A percentile compares a stretch with the other conserved stretches of the same genome.
phyloP scores from a whole-genome alignment of 805 yeast genomes.

The Myxozyma vanderwaltii region DNA sequence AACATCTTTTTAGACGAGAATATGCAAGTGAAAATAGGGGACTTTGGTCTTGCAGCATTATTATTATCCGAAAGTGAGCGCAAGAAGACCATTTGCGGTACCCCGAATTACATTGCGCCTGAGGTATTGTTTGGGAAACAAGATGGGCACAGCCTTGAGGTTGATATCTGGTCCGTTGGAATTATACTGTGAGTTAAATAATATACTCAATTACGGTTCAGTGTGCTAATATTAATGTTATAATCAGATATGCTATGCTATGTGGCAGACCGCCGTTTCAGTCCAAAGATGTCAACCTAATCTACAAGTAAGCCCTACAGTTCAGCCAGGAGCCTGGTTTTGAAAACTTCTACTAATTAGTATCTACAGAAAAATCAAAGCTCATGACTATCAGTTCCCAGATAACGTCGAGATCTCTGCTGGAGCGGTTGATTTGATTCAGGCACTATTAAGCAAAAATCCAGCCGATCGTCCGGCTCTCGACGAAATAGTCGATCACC shows the following conservation, averaged over 20 bases:
- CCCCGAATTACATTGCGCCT: constrained; percentile 98
- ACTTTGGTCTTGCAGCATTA: constrained; percentile 97
- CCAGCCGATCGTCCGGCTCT: constrained; percentile 79
- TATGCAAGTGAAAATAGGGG: constrained; percentile 95
- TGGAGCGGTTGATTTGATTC: constrained; percentile 73
- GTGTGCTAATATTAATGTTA: too few species aligned
- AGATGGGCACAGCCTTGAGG: constrained; percentile 90
- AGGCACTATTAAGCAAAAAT: constrained; percentile 70
- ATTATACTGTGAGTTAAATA: constrained; percentile 66
- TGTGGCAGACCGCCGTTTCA: constrained; percentile 98
- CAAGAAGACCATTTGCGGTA: constrained; percentile 94
- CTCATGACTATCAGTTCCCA: constrained; percentile 79
- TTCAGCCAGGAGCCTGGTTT: background rate
- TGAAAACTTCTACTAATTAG: background rate
- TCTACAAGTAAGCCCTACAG: constrained; percentile 56
- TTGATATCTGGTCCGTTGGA: constrained; percentile 97
- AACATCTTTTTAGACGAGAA: constrained; percentile 91
- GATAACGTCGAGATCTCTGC: constrained; percentile 60
- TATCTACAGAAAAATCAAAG: constrained; percentile 55
- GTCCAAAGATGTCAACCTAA: constrained; percentile 87
- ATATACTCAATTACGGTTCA: too few species aligned
- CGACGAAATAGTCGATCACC: constrained; percentile 74
- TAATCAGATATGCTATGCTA: constrained; percentile 62
- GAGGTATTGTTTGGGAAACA: constrained; percentile 86
- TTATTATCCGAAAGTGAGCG: constrained; percentile 69